Evolutionary conservation across 805 yeast species (phyloP), one percentile per base, ranked within the genome.

Genomic region (Metschnikowia koreensis): DNA sequence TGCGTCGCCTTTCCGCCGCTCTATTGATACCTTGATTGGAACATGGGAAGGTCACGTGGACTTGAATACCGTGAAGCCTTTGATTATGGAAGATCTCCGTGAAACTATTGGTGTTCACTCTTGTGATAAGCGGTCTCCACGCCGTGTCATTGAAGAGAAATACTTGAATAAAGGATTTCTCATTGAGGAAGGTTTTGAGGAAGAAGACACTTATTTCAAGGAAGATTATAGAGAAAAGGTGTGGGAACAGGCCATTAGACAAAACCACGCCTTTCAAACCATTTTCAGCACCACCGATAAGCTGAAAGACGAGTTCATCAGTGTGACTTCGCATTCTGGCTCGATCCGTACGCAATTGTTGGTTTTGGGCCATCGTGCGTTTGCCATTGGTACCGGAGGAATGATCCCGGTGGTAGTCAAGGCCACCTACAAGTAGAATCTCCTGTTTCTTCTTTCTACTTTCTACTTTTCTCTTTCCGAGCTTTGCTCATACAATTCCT

Each of bases 381-480:
- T 80, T 59, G 68, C 76, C 6, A 68, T 81, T 31, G 75, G 74
- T 10, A 79, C 85, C 1, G 85, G 85, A 7, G 84, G 81, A 10
- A 76, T 81, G 76, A 73, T 81, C 38, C 83, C 85, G 0, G 76
- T 81, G 7, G 70, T 81, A 44, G 80, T 81, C 1, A 76, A 75
- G 58, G 82, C 67, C 13, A 67, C 69, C 7, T 66, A 55, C 47
- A 37, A 46, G 11, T 50, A 53, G 42, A 39, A 2, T 31, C 6
- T 9, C 12, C 6, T 31, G 12, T 31, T 31, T 31, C 34, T 22
- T 3, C 22, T 22, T 22, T 22, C 22, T 22, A 22, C 22, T 22
- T 4, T 22, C 22, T 22, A 2, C 22, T 22, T 22, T 22, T 22
- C 4, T 22, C 22, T 3, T 22, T 22, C 4, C 4, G 22, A 22